These are phyloP conservation scores for Pythium aphanidermatum DNA, from an alignment of 352 stramenopile species.

Conservation along the genomic window DNA sequence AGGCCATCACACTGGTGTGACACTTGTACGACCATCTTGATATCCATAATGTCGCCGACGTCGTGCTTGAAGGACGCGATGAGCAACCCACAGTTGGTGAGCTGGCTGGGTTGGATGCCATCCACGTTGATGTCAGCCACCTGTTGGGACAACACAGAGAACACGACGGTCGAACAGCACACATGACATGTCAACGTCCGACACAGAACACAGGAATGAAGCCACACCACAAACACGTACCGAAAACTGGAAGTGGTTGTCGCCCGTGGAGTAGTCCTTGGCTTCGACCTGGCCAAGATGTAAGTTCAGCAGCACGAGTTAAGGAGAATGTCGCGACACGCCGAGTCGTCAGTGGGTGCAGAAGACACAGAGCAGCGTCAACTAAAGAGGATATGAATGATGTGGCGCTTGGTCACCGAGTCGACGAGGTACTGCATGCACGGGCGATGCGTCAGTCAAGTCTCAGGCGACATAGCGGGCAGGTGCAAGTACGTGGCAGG, in stretches of 20 bases:
- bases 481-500: not conserved
- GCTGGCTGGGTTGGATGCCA: constrained; percentile 72
- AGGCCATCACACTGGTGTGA: constrained; percentile 63
- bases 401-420: constrained; percentile 75
- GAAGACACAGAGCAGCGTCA: constrained; percentile 5
- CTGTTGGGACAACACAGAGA: constrained; percentile 22
- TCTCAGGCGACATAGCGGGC: not conserved
- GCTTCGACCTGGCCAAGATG: constrained; percentile 68
- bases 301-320: constrained; percentile 9
- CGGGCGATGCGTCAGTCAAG: constrained; percentile 2
- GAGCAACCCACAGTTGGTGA: constrained; percentile 85
- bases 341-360: constrained; percentile 24
- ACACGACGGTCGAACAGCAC: not conserved
- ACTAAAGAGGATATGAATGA: constrained; percentile 78
- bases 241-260: constrained; percentile 85
- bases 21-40: constrained; percentile 89
- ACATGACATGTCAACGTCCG: not conserved
- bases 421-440: constrained; percentile 75
- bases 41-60: constrained; percentile 68
- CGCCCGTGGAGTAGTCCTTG: constrained; percentile 49
- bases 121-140: constrained; percentile 59
- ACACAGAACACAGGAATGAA: constrained; percentile 4
- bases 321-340: constrained; percentile 2
- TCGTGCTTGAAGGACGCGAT: constrained; percentile 74
- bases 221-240: constrained; percentile 27